A percentile compares a stretch with the other conserved stretches of the same genome.
Evolutionary conservation across 2,329 filamentous ascomycete species (phyloP).

Genomic region (Rachicladosporium sp.): DNA sequence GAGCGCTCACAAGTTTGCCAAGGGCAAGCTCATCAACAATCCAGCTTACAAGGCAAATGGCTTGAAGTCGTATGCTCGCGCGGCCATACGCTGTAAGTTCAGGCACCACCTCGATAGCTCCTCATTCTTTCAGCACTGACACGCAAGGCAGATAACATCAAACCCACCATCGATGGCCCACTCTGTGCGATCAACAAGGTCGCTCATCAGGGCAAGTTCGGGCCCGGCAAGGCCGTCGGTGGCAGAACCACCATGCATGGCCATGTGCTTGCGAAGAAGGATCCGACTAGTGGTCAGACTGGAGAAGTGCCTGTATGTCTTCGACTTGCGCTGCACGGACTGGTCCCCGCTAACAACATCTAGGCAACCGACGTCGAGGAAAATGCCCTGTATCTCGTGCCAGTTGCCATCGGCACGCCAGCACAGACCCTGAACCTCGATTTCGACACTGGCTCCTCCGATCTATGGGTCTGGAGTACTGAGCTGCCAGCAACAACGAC

Average conservation of each 20-base stretch:
- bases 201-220: conserved; percentile 34
- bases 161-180: conserved; percentile 50
- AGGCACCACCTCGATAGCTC: not conserved
- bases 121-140: not conserved
- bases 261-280: conserved; percentile 37
- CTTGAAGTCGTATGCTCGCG: conserved; percentile 16
- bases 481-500: conserved; percentile 8
- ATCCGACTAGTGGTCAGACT: conserved; percentile 12
- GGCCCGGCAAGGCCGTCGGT: conserved; percentile 32
- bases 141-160: conserved; percentile 36
- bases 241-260: conserved; percentile 35
- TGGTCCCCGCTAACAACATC: conserved; percentile 31
- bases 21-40: conserved; percentile 17
- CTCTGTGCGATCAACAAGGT: conserved; percentile 42
- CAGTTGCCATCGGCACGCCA: conserved; percentile 53
- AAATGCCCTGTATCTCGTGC: conserved; percentile 52
- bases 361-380: conserved; percentile 50
- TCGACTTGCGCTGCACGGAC: too few species aligned
- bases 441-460: conserved; percentile 60
- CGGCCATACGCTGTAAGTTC: conserved; percentile 6
- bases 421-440: conserved; percentile 39
- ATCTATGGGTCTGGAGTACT: conserved; percentile 43
- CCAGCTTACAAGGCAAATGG: conserved; percentile 18
- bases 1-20: conserved; percentile 8
- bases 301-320: conserved; percentile 2